Percentiles rank a stretch among this genome's conserved stretches.
phyloP scores from a whole-genome alignment of 75 land plant species.

The Selaginella moellendorffii region DNA sequence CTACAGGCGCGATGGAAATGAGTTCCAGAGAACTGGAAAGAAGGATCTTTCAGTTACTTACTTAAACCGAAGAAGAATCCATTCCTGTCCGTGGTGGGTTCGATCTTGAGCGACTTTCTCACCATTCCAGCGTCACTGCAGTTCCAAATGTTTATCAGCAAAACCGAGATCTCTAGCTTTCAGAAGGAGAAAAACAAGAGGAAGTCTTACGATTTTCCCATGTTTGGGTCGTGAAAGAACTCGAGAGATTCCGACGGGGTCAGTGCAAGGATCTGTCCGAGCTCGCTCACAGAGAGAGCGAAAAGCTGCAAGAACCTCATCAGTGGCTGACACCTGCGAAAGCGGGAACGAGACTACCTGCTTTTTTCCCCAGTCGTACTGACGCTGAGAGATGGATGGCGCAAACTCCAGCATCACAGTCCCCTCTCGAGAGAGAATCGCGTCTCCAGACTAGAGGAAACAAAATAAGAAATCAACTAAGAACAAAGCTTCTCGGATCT shows the following conservation, averaged over 20 bases:
- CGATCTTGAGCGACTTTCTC: neutral
- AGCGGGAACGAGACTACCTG: conserved; percentile 26
- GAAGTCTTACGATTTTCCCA: conserved; percentile 47
- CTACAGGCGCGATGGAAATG: neutral
- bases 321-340: neutral
- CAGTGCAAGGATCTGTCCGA: conserved; percentile 46
- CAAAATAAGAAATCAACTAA: conserved; percentile 9
- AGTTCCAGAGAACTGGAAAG: neutral
- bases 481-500: neutral
- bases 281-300: conserved; percentile 48
- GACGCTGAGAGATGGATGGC: conserved; percentile 42
- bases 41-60: neutral
- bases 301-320: conserved; percentile 37
- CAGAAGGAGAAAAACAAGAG: too few species aligned
- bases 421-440: conserved; percentile 46
- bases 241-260: conserved; percentile 51
- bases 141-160: too few species aligned
- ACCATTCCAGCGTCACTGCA: neutral
- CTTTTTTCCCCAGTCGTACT: conserved; percentile 66
- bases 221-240: conserved; percentile 69
- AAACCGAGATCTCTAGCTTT: too few species aligned
- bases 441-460: conserved; percentile 38
- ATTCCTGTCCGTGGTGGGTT: neutral
- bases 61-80: neutral
- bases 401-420: conserved; percentile 51